Conservation (phyloP, 73 alveolate genomes). For the Symbiodinium pilosum region DNA sequence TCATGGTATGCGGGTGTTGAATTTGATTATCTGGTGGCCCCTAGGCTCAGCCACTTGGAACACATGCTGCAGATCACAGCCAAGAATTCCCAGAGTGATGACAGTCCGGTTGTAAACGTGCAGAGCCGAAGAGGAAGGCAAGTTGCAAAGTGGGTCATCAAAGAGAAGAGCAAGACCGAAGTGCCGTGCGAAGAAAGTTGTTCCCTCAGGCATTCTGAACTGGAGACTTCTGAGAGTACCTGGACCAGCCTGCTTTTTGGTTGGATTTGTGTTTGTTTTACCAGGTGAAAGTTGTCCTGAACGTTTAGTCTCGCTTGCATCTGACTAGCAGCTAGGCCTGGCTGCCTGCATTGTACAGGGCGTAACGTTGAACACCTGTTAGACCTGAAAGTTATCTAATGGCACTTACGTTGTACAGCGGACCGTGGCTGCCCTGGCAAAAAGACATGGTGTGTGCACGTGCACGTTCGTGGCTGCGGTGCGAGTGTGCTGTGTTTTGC, state of each 20-base stretch:
- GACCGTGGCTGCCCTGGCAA: conserved; percentile 1
- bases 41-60: conserved; percentile 62
- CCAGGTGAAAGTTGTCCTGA: neutral
- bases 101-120: no score
- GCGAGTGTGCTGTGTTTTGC: no score
- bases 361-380: no score
- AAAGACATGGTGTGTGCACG: neutral
- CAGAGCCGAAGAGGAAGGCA: neutral
- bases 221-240: neutral
- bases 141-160: neutral
- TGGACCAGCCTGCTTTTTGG: conserved; percentile 40
- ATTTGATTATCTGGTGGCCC: conserved; percentile 50
- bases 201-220: neutral
- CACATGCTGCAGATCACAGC: conserved; percentile 51
- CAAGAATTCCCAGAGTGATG: no score
- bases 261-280: conserved; percentile 52
- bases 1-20: neutral
- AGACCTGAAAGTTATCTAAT: no score
- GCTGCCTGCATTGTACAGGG: neutral
- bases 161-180: neutral
- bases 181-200: neutral
- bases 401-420: conserved; percentile 20
- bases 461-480: no score
- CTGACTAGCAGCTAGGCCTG: neutral
- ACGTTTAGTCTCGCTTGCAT: no score